phyloP scores from a whole-genome alignment of 129 eudicot genomes.

The Scalesia atractyloides region DNA sequence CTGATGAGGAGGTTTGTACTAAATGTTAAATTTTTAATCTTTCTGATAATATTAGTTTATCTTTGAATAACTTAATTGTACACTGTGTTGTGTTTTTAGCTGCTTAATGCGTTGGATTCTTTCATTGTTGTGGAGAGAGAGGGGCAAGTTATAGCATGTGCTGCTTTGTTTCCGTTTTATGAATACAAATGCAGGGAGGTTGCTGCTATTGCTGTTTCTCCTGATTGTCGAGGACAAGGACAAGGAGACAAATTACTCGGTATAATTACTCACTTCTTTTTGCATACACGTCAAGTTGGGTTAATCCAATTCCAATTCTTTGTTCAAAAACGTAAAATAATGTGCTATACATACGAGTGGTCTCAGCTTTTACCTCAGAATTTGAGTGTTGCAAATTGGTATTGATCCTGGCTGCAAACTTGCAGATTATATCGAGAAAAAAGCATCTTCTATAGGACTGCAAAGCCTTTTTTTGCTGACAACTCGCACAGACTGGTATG shows the following conservation, averaged over 20 bases:
- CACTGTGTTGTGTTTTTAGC: conserved; percentile 38
- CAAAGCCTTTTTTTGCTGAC: conserved; percentile 83
- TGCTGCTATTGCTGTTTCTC: conserved; percentile 98
- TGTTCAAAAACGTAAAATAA: not conserved
- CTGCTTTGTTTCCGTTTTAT: conserved; percentile 82
- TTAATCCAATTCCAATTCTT: not conserved
- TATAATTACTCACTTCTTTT: conserved; percentile 24
- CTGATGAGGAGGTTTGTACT: conserved; percentile 67
- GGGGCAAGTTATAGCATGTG: conserved; percentile 92
- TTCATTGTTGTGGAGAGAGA: conserved; percentile 95
- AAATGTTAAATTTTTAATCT: not conserved
- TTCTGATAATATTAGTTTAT: conserved; percentile 7
- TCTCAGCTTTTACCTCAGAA: not conserved
- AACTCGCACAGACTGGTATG: conserved; percentile 93
- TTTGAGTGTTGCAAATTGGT: not conserved
- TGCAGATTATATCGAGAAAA: conserved; percentile 92
- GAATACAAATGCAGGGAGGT: conserved; percentile 86
- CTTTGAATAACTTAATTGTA: conserved; percentile 5
- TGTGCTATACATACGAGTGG: not conserved
- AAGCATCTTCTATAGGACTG: conserved; percentile 81
- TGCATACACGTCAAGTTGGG: conserved; percentile 3
- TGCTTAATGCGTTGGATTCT: conserved; percentile 62
- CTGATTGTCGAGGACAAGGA: conserved; percentile 97
- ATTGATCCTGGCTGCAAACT: not conserved
- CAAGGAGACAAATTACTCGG: conserved; percentile 98